A percentile compares a stretch with the other conserved stretches of the same genome.
These are phyloP conservation scores for Citrullus colocynthis DNA, from an alignment of 306 rosid species.

Conservation along the genomic window DNA sequence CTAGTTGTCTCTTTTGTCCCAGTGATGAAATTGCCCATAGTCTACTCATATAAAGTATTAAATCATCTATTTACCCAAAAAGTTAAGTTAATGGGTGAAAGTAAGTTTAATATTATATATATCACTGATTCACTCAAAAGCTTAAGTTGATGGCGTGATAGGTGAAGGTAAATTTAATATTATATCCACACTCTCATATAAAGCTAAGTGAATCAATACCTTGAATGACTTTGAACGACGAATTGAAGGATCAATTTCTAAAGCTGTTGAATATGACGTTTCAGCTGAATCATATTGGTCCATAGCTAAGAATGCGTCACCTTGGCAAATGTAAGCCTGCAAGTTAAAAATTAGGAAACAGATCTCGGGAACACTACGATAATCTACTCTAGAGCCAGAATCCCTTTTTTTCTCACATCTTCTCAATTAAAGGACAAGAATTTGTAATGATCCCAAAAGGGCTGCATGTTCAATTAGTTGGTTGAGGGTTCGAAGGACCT, in stretches of 20 bases:
- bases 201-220: constrained; percentile 27
- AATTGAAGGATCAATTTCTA: constrained; percentile 56
- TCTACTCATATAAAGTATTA: neutral
- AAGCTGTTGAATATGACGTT: constrained; percentile 48
- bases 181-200: no score
- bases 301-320: constrained; percentile 61
- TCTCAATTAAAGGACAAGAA: neutral
- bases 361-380: neutral
- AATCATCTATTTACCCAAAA: no score
- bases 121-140: no score
- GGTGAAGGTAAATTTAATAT: no score
- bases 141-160: no score
- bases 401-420: neutral
- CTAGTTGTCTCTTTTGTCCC: neutral
- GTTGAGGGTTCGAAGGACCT: neutral
- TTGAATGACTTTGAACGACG: constrained; percentile 66
- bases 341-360: constrained; percentile 9
- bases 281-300: constrained; percentile 48
- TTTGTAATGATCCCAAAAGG: neutral
- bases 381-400: neutral
- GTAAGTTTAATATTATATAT: no score
- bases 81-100: no score
- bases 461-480: neutral
- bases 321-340: constrained; percentile 77
- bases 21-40: neutral